Percentiles rank a stretch among this genome's conserved stretches.
Conservation (phyloP, 1,139 yeast species). For the Scheffersomyces lignicola region DNA sequence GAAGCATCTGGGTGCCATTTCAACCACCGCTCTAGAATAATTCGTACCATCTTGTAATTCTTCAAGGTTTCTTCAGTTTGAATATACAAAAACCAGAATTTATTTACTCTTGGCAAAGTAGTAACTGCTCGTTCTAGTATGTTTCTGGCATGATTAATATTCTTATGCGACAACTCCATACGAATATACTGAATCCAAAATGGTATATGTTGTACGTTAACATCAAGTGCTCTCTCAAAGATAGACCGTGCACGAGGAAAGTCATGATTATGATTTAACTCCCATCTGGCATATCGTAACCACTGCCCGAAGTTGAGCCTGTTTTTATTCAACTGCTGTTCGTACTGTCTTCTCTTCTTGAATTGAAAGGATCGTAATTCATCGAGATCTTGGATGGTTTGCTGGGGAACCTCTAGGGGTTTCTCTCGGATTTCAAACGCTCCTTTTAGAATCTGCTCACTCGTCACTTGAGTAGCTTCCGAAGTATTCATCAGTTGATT, state of each 20-base stretch:
- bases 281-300: slow-evolving; percentile 92
- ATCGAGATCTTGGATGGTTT: slow-evolving; percentile 72
- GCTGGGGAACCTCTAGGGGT: slow-evolving; percentile 43
- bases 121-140: slow-evolving; percentile 77
- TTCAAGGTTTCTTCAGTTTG: slow-evolving; percentile 80
- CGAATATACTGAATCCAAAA: slow-evolving; percentile 87
- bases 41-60: slow-evolving; percentile 61
- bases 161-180: slow-evolving; percentile 67
- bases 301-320: slow-evolving; percentile 83
- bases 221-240: slow-evolving; percentile 84
- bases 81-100: slow-evolving; percentile 82
- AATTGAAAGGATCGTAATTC: slow-evolving; percentile 77
- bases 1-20: slow-evolving; percentile 64
- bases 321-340: slow-evolving; percentile 81
- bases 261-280: slow-evolving; percentile 73
- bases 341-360: slow-evolving; percentile 77
- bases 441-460: slow-evolving; percentile 39
- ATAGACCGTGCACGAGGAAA: slow-evolving; percentile 74
- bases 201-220: slow-evolving; percentile 71
- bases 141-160: slow-evolving; percentile 87
- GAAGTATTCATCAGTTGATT: no score
- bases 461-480: slow-evolving; percentile 26
- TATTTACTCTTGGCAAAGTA: slow-evolving; percentile 74
- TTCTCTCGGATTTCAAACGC: slow-evolving; percentile 30
- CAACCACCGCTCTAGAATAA: slow-evolving; percentile 78